A percentile compares a stretch with the other conserved stretches of the same genome.
phyloP scores from a whole-genome alignment of 2,329 filamentous ascomycete genomes.

The Colletotrichum melonis region DNA sequence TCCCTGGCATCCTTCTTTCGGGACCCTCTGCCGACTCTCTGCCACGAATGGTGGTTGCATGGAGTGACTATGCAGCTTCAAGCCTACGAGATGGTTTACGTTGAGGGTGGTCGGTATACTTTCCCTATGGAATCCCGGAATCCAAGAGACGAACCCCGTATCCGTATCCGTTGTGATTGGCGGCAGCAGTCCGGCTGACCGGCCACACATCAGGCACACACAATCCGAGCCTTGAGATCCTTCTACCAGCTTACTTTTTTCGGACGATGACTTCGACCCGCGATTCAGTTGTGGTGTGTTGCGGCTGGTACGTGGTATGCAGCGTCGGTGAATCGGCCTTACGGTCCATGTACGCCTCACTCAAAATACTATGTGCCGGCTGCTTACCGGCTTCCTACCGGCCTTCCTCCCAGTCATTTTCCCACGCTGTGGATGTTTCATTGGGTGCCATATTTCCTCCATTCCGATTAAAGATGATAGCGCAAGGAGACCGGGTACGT shows the following conservation, averaged over 20 bases:
- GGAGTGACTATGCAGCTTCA: not conserved
- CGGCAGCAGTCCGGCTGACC: not conserved
- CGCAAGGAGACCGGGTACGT: slow-evolving; percentile 7
- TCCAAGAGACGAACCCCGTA: slow-evolving; percentile 30
- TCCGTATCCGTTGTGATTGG: slow-evolving; percentile 25
- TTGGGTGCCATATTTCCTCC: not conserved
- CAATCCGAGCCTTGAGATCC: not conserved
- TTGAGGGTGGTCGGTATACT: slow-evolving; percentile 12
- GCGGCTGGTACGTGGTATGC: not conserved
- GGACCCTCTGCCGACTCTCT: not conserved
- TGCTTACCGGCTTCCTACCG: not conserved
- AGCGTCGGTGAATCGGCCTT: not conserved
- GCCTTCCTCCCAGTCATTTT: not conserved
- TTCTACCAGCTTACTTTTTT: not conserved
- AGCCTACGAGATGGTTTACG: not conserved
- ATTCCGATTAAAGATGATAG: not conserved
- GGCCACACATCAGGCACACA: not conserved
- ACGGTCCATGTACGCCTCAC: not conserved
- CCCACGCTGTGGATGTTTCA: slow-evolving; percentile 1
- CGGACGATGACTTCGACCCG: slow-evolving; percentile 8
- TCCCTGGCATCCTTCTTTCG: not conserved
- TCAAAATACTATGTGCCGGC: not conserved
- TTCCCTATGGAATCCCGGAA: slow-evolving; percentile 6
- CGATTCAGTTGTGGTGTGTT: not conserved
- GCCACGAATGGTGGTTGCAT: not conserved